Base-by-base conservation (phyloP, 345 rosid species). In the Anacardium occidentale region DNA sequence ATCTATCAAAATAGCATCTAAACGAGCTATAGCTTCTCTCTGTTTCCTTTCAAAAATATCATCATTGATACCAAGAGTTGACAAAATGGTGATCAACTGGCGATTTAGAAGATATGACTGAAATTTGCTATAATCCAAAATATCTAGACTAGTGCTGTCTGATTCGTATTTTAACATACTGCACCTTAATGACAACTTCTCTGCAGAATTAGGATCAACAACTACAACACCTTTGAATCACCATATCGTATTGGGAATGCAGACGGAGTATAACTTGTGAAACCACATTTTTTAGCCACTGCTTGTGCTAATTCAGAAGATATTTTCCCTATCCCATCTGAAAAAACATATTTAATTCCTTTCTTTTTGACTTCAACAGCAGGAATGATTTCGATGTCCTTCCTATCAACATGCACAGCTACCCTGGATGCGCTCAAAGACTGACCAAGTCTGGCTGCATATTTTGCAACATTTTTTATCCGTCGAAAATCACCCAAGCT, bases 251-350 rank as follows among this genome's bases (percentile, higher is more conserved):
- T 82, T 63, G 83, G 89, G 73, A 83, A 85, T 0, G 89, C 86
- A 2, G 85, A 81, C 52, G 86, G 86, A 26, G 29, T 22, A 20
- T 69, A 72, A 6, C 69, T 73, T 44, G 74, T 74, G 25, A 66
- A 70, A 60, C 79, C 62, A 68, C 86, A 85, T 75, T 85, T 85
- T 55, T 11, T 71, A 37, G 86, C 82, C 29, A 77, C 82, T 62
- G 22, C 57, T 69, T 18, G 37, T 5, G 85, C 85, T 26, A 85
- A 81, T 4, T 73, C 68, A 20, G 61, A 72, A 57, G 85, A 85
- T 62, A 85, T 81, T 76, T 85, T 85, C 5, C 89, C 89, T 8
- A 85, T 85, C 34, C 86, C 89, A 75, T 85, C 89, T 15, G 89
- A 85, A 34, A 83, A 85, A 3, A 15, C 7, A 77, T 85, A 82